Evolutionary conservation across 345 rosid genomes (phyloP), one percentile per base, ranked within the genome.

Genomic region (Aquilaria sinensis): DNA sequence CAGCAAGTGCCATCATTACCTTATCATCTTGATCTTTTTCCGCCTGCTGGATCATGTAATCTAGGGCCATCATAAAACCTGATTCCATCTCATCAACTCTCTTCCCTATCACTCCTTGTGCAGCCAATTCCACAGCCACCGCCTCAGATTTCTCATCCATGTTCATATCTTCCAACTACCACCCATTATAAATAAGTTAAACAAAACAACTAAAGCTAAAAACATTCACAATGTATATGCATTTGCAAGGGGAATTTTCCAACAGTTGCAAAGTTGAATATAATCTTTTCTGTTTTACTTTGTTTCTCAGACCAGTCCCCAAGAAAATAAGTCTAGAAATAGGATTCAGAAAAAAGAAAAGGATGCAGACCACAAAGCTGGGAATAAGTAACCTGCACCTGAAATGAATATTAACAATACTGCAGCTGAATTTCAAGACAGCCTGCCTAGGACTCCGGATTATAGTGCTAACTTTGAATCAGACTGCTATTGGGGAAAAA

Each of bases 21-120:
- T 79, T 81, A 47, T 86, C 87, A 69, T 93, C 98, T 68, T 82
- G 88, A 74, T 88, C 97, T 62, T 65, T 86, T 37, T 82, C 90
- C 3, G 98, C 96, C 23, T 74, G 73, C 71, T 86, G 87, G 74
- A 93, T 93, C 97, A 90, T 93, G 81, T 83, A 85, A 83, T 93
- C 97, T 15, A 93, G 76, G 47, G 97, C 96, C 97, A 88, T 88
- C 89, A 90, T 90, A 74, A 90, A 90, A n/a, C 96, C 88, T 1
- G 90, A 68, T 67, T 94, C 97, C 96, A 94, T 94, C 83, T 85
- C 83, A 69, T 94, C 97, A 30, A 93, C 96, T 63, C 97, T 78
- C 73, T 94, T 90, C 56, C 99, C 96, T 51, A 88, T 86, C 51
- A 88, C 96, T 74, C 96, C 95, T 67, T 88, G 99, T 31, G 96